Conservation (phyloP, 331 rosid species). For the Pyrus hybrid region DNA sequence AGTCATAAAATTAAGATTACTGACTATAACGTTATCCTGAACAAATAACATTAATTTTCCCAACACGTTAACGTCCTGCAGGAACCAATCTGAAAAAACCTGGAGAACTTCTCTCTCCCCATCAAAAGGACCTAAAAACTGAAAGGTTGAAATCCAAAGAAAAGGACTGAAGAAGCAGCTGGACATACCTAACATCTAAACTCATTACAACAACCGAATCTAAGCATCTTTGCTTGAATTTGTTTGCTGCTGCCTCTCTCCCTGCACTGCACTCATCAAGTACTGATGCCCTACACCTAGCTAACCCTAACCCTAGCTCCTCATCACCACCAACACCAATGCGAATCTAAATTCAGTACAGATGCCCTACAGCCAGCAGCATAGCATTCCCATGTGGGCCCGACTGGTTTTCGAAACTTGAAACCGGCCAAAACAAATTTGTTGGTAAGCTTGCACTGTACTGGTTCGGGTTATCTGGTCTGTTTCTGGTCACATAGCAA, state of each 20-base stretch:
- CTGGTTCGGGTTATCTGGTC: neutral
- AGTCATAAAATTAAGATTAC: neutral
- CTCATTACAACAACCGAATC: neutral
- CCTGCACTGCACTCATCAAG: neutral
- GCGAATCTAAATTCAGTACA: neutral
- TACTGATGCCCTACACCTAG: neutral
- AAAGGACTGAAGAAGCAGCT: neutral
- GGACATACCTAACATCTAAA: neutral
- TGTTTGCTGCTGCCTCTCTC: neutral
- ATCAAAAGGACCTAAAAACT: neutral
- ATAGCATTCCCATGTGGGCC: neutral
- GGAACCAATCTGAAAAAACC: neutral
- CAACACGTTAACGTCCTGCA: neutral
- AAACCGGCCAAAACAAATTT: neutral
- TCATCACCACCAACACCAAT: neutral
- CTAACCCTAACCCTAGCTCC: neutral
- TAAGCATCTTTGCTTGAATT: neutral
- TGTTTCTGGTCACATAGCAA: neutral
- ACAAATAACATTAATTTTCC: neutral
- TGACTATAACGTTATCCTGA: neutral
- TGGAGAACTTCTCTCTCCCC: neutral
- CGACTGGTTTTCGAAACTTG: neutral
- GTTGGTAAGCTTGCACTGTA: neutral
- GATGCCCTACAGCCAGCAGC: neutral
- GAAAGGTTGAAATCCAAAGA: neutral